A percentile compares a stretch with the other conserved stretches of the same genome.
Conservation (phyloP, 1,284 basidiomycete species). For the Cryptococcus floricola region DNA sequence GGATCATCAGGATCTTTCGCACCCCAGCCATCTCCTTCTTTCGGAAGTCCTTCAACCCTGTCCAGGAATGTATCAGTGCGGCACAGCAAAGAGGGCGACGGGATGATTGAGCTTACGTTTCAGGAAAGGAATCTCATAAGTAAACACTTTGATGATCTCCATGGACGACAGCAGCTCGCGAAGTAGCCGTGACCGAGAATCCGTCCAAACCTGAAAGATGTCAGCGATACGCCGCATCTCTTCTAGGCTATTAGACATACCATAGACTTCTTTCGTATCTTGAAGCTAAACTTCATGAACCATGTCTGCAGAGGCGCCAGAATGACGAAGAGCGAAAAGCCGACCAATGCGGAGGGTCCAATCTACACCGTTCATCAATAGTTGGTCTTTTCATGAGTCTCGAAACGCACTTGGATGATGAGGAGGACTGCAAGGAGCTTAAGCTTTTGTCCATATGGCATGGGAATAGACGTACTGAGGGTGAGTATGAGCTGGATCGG, state of each 20-base stretch:
- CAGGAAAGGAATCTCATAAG: constrained; percentile 61
- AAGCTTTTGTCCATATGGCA: constrained; percentile 9
- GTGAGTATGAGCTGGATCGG: constrained; percentile 51
- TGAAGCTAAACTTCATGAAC: constrained; percentile 72
- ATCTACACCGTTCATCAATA: constrained; percentile 45
- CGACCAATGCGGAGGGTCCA: constrained; percentile 53
- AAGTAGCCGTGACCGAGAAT: constrained; percentile 51
- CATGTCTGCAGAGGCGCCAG: constrained; percentile 61
- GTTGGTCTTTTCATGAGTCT: no score
- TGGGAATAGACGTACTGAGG: constrained; percentile 21
- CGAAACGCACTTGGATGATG: constrained; percentile 54
- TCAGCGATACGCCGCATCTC: neutral
- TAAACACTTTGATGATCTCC: constrained; percentile 76
- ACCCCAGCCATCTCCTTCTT: constrained; percentile 73
- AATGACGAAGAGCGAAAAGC: constrained; percentile 65
- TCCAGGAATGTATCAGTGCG: neutral
- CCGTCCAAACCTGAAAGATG: neutral
- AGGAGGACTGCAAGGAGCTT: constrained; percentile 55
- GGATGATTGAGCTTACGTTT: constrained; percentile 46
- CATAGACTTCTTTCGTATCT: constrained; percentile 71
- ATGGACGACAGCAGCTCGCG: constrained; percentile 72
- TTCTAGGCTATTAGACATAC: constrained; percentile 64
- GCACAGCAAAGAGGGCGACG: neutral
- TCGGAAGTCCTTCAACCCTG: constrained; percentile 60
- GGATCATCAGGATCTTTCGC: constrained; percentile 62